Base-by-base conservation (phyloP, 495 filamentous ascomycete species). In the Aspergillus funiculosus region DNA sequence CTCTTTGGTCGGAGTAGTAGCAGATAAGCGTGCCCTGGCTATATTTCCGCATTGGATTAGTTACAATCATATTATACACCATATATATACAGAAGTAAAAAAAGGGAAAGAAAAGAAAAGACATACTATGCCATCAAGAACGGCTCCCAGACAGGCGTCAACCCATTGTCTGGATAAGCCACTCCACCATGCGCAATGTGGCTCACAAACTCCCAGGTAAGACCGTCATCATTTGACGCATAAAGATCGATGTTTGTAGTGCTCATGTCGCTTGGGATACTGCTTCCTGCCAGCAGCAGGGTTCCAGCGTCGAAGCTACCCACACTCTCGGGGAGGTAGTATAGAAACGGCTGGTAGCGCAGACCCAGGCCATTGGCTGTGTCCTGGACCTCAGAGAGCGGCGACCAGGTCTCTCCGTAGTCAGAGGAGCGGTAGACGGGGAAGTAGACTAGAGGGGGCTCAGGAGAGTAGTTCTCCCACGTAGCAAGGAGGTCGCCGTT, bases 121-220 rank as follows among this genome's bases (percentile, higher is more conserved):
- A 56, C 65, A 25, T 54, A 68, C 65, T 72, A 56, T 17, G 57
- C 50, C 64, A 85, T 51, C 14, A 86, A 57, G 56, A 80, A 84
- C 0, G 83, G 83, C 59, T 87, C 83, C 83, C 83, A 86, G 5
- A 86, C 74, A 2, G 82, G 80, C 0, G 80, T 82, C 27, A 74
- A 41, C 3, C 80, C 82, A 57, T 85, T 84, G 43, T 72, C 65
- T 0, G 84, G 79, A 15, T 64, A 52, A 0, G 81, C 79, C 31
- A 67, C 67, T 10, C 82, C 84, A 9, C 82, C 84, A n/a, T 66
- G 56, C 1, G 81, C 82, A 35, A 85, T 75, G 52, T 79, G 73
- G 32, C 74, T 79, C 29, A 86, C 68, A 47, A 86, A 87, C 19
- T 77, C 56, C 82, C 82, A 87, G 4, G 75, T 81, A 24, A 56